Evolutionary conservation across 1,284 basidiomycete genomes (phyloP).

Genomic region (Coniophora puteana): DNA sequence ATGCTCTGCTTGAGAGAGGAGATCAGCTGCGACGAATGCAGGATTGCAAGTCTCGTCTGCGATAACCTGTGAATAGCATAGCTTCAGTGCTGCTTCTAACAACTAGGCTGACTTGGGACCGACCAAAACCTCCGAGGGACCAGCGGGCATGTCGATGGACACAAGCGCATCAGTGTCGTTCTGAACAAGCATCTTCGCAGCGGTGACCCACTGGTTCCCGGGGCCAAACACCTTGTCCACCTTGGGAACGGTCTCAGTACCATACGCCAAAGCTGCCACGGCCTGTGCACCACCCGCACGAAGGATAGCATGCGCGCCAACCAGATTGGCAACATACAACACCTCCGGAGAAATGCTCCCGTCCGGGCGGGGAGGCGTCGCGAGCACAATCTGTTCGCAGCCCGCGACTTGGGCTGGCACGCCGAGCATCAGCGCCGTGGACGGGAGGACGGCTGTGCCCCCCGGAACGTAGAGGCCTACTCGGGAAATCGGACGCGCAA

Average conservation of each 20-base stretch:
- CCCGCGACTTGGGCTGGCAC: slow-evolving; percentile 97
- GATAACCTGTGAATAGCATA: slow-evolving; percentile 64
- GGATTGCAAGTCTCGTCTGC: slow-evolving; percentile 87
- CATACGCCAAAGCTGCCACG: slow-evolving; percentile 96
- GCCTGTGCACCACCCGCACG: slow-evolving; percentile 97
- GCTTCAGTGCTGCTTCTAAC: slow-evolving; percentile 33
- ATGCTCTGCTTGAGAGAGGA: slow-evolving; percentile 97
- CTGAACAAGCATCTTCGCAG: slow-evolving; percentile 98
- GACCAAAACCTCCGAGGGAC: slow-evolving; percentile 94
- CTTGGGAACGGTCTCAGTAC: slow-evolving; percentile 94
- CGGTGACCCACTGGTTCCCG: slow-evolving; percentile 99
- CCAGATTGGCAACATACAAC: slow-evolving; percentile 88
- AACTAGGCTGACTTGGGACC: slow-evolving; percentile 45
- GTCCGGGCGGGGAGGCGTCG: slow-evolving; percentile 90
- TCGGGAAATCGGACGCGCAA: slow-evolving; percentile 89
- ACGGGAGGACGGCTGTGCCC: slow-evolving; percentile 94
- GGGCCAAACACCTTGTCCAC: slow-evolving; percentile 99
- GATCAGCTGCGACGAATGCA: slow-evolving; percentile 92
- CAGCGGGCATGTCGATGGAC: slow-evolving; percentile 99
- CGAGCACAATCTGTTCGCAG: slow-evolving; percentile 90
- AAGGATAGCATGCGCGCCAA: slow-evolving; percentile 85
- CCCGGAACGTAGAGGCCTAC: slow-evolving; percentile 98
- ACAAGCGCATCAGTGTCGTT: slow-evolving; percentile 98
- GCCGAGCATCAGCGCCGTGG: slow-evolving; percentile 97
- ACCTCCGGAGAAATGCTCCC: slow-evolving; percentile 93